These are phyloP conservation scores for Coffea eugenioides DNA, from an alignment of 257 asterid species.

Conservation along the genomic window DNA sequence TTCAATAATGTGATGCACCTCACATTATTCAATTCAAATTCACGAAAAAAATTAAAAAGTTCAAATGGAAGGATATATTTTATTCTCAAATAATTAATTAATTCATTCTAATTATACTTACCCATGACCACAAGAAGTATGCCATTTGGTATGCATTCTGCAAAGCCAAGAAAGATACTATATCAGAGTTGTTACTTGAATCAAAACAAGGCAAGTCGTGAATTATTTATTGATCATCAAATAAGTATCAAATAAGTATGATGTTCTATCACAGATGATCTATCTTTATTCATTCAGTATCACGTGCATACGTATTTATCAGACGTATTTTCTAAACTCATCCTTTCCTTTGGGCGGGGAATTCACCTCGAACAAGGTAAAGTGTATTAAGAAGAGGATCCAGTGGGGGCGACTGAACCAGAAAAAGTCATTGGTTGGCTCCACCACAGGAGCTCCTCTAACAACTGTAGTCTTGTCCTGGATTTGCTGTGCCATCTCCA, in stretches of 20 bases:
- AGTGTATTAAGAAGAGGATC: slow-evolving; percentile 67
- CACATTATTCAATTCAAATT: too few relatives aligned
- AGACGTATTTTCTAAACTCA: too few relatives aligned
- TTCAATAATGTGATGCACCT: too few relatives aligned
- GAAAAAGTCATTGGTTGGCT: slow-evolving; percentile 56
- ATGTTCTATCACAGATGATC: too few relatives aligned
- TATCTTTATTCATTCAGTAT: not conserved
- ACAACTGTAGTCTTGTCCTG: slow-evolving; percentile 37
- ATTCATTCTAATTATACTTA: slow-evolving; percentile 10
- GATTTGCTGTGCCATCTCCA: slow-evolving; percentile 72
- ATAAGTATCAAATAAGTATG: too few relatives aligned
- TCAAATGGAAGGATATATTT: too few relatives aligned
- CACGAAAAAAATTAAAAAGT: too few relatives aligned
- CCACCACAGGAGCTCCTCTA: slow-evolving; percentile 58
- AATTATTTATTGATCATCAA: not conserved
- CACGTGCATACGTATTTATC: too few relatives aligned
- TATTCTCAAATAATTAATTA: too few relatives aligned
- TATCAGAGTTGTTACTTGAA: not conserved
- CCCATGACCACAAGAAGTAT: slow-evolving; percentile 73
- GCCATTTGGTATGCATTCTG: slow-evolving; percentile 80
- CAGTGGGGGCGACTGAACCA: slow-evolving; percentile 64
- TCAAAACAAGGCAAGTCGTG: too few relatives aligned
- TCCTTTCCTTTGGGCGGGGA: too few relatives aligned
- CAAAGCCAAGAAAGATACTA: not conserved
- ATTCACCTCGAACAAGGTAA: slow-evolving; percentile 53